Conservation (phyloP, 108 stramenopile species). For the Aurantiochytrium sp. region DNA sequence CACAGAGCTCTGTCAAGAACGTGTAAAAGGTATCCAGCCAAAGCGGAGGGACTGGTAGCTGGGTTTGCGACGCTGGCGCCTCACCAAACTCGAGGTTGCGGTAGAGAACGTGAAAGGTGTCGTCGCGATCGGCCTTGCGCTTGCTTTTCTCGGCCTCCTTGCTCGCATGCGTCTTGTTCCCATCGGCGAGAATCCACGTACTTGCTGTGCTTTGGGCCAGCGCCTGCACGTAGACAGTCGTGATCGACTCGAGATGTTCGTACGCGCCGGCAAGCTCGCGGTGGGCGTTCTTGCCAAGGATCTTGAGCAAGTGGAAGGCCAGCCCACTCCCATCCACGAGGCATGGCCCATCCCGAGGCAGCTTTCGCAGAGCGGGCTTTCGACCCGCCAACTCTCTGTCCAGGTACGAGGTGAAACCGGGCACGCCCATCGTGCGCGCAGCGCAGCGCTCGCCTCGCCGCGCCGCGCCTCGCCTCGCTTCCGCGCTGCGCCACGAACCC, state of each 20-base stretch:
- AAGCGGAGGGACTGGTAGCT: background rate
- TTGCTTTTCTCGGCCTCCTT: background rate
- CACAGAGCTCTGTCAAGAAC: too few species aligned
- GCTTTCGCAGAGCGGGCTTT: background rate
- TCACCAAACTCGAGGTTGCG: background rate
- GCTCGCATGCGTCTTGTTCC: background rate
- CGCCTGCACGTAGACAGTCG: background rate
- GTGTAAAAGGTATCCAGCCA: background rate
- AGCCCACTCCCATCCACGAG: background rate
- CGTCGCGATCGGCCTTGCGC: background rate
- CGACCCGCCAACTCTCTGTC: background rate
- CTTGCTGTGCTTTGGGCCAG: too few species aligned
- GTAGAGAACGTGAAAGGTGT: background rate
- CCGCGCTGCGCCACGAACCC: too few species aligned
- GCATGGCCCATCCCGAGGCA: background rate
- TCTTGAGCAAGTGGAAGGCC: background rate
- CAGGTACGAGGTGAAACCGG: background rate
- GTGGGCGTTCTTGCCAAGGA: background rate
- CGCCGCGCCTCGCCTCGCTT: too few species aligned
- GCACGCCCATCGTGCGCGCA: background rate
- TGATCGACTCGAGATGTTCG: background rate
- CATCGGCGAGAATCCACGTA: background rate
- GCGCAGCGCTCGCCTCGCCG: too few species aligned
- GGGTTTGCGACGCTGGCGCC: background rate
- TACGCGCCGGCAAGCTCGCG: background rate